These are phyloP conservation scores for Termitomyces sp. DNA, from an alignment of 768 basidiomycete genomes.

Conservation along the genomic window DNA sequence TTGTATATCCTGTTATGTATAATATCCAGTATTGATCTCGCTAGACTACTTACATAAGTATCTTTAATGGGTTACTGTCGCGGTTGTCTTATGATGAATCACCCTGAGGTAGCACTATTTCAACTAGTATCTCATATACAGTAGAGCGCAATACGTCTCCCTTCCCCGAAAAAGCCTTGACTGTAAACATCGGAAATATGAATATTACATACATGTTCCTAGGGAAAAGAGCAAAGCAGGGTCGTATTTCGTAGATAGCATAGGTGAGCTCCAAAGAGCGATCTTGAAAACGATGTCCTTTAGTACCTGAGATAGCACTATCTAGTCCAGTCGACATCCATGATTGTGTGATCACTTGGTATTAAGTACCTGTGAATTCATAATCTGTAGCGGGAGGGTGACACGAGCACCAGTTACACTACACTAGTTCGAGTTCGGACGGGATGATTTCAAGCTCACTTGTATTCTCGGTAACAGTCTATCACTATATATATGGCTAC, in stretches of 20 bases:
- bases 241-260: constrained; percentile 15
- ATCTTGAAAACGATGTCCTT: neutral
- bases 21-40: neutral
- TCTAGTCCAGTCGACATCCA: constrained; percentile 21
- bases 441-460: too few relatives aligned
- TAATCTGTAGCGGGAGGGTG: constrained; percentile 18
- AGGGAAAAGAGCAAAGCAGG: constrained; percentile 21
- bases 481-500: too few relatives aligned
- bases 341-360: constrained; percentile 21
- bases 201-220: constrained; percentile 21
- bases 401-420: too few relatives aligned
- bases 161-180: constrained; percentile 23
- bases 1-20: constrained; percentile 5
- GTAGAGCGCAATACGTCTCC: constrained; percentile 21
- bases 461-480: too few relatives aligned
- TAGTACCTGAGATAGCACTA: constrained; percentile 21
- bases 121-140: constrained; percentile 22
- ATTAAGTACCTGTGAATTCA: constrained; percentile 21
- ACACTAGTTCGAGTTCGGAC: too few relatives aligned
- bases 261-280: neutral
- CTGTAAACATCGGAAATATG: constrained; percentile 17
- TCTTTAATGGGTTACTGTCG: neutral
- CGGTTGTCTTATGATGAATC: neutral
- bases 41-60: neutral
- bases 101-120: constrained; percentile 23